Conservation (phyloP, 2,329 filamentous ascomycete genomes). For the Stemphylium lycopersici region DNA sequence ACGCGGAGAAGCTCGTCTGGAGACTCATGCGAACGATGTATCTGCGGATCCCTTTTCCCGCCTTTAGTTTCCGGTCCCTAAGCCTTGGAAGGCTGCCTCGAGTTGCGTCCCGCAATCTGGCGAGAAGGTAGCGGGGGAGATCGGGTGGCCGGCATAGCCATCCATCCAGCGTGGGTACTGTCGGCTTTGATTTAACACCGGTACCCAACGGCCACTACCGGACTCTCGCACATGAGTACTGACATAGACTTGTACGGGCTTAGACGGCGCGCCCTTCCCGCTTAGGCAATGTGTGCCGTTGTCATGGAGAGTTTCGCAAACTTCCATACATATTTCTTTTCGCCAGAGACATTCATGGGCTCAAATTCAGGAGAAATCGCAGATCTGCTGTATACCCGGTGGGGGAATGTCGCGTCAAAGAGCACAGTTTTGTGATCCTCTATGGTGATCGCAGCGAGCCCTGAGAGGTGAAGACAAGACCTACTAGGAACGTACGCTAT, state of each 20-base stretch:
- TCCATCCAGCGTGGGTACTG: background rate
- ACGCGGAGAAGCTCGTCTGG: slow-evolving; percentile 5
- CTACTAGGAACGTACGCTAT: too few relatives aligned
- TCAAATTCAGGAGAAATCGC: background rate
- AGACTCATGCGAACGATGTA: slow-evolving; percentile 1
- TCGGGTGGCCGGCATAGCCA: background rate
- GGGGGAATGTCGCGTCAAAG: too few relatives aligned
- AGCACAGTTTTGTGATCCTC: too few relatives aligned
- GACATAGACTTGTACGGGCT: background rate
- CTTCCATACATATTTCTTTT: background rate
- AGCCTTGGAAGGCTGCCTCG: background rate
- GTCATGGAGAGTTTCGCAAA: background rate
- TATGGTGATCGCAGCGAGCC: too few relatives aligned
- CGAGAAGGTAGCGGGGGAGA: slow-evolving; percentile 6
- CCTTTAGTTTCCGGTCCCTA: background rate
- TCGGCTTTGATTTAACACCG: background rate
- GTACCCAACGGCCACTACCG: background rate
- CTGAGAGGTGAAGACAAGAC: too few relatives aligned
- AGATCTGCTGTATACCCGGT: too few relatives aligned
- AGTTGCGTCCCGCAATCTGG: slow-evolving; percentile 1
- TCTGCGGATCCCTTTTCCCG: slow-evolving; percentile 6
- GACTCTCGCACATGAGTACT: background rate
- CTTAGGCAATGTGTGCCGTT: background rate
- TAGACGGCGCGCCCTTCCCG: background rate
- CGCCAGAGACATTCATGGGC: background rate